These are phyloP conservation scores for Silene noctiflora DNA, from an alignment of 179 eudicot genomes.

Conservation along the genomic window DNA sequence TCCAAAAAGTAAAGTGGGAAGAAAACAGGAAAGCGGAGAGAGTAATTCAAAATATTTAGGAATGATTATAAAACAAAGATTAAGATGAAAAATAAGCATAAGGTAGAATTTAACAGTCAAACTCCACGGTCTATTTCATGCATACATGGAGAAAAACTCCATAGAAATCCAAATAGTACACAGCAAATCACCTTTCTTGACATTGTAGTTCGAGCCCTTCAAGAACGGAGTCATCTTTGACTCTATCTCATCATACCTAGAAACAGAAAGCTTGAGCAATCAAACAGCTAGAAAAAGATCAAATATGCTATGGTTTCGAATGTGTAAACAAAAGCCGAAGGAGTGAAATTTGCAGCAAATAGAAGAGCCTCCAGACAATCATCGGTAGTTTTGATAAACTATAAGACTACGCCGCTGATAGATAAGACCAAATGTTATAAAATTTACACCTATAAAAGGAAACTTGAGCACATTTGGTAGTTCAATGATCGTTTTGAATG, in stretches of 20 bases:
- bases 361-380: background rate
- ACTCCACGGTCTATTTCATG: background rate
- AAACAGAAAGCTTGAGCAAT: conserved; percentile 3
- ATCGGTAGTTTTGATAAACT: background rate
- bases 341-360: background rate
- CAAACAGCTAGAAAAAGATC: background rate
- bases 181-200: conserved; percentile 70
- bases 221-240: conserved; percentile 83
- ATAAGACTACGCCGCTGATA: background rate
- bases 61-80: background rate
- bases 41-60: background rate
- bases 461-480: background rate
- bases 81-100: no score
- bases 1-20: background rate
- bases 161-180: background rate
- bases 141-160: background rate
- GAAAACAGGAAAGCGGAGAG: background rate
- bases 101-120: background rate
- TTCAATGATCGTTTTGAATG: background rate
- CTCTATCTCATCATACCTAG: conserved; percentile 86
- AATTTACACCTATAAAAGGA: background rate
- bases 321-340: background rate
- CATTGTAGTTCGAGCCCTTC: conserved; percentile 77
- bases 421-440: background rate
- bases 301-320: background rate